Evolutionary conservation across 2,329 filamentous ascomycete genomes (phyloP), one percentile per base, ranked within the genome.

Genomic region (Trichoderma asperellum): DNA sequence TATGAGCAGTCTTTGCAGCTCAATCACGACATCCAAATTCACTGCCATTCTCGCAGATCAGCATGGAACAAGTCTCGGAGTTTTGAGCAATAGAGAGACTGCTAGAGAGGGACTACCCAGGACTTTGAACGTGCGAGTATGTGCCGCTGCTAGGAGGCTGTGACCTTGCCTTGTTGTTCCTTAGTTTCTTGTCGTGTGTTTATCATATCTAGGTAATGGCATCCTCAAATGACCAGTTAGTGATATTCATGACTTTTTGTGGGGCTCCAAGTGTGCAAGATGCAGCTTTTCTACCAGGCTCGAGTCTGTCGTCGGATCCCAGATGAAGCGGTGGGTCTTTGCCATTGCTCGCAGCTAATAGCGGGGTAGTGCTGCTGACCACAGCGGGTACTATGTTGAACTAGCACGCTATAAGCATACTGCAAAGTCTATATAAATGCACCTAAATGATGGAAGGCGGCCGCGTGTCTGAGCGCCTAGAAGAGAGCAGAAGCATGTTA

Each of bases 351-450:
- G 59, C 34, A 53, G 21, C n/a, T 12, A 7, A 37, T 24, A 53
- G 60, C 47, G 61, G 61, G 61, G 61, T 40, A 64, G 43, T 14
- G 34, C 24, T 58, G 35, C 35, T 37, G 35, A 37, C 10, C 35
- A 37, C 35, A 37, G 35, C 35, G 35, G 35, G 10, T 37, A 37
- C 24, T 24, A 24, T 24, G 7, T 32, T 32, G 32, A 32, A 32
- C 32, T 8, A 32, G 7, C 5, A 32, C 32, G 32, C 32, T 32
- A 32, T 8, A n/a, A 43, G 40, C 18, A n/a, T n/a, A 24, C 24
- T 24, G 24, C 24, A n/a, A 43, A 43, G 6, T 43, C 40, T 43
- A n/a, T n/a, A 43, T 43, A 18, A 24, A 24, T 24, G 24, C 24
- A 24, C 24, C 24, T 43, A 43, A 8, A 43, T 7, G 16, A 43